Base-by-base conservation (phyloP, 129 eudicot species). In the Centella asiatica region DNA sequence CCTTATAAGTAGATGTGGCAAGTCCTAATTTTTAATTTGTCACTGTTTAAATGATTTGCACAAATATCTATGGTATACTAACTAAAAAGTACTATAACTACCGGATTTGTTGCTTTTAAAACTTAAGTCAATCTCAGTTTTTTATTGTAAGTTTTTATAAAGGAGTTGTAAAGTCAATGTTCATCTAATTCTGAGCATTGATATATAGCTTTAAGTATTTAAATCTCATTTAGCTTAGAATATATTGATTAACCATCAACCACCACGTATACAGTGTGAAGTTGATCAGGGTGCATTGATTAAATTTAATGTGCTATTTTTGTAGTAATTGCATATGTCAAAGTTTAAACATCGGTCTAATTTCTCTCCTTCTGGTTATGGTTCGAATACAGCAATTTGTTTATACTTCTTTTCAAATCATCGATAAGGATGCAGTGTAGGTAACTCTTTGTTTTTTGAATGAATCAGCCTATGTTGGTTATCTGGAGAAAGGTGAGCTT, bases 351-450 rank as follows among this genome's bases (percentile, higher is more conserved):
- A 34, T 9, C 48, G 31, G 8, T 28, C 26, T 32, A 56, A 9
- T 22, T 56, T 56, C 11, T 31, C n/a, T 17, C 13, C 32, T 18
- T 31, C 15, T 29, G 2, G 44, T 17, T 6, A 18, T 29, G 36
- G 44, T 17, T 31, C n/a, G 11, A 31, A 28, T 31, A 28, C 32
- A 7, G 62, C 32, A 18, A 0, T 56, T 56, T n/a, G n/a, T 72
- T 71, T 75, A 72, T 26, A 53, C 42, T 56, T 23, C 22, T 57
- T 44, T 60, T 37, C 65, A 64, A 62, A 57, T 76, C 74, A 74
- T 48, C 73, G 69, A 67, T 81, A 87, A 80, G 90, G 85, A 71
- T 76, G 72, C 92, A 78, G 80, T 66, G 67, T 49, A 70, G 71
- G 77, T 66, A 73, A 71, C 70, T 72, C 66, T 75, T 66, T 82